phyloP scores from a whole-genome alignment of 2,329 filamentous ascomycete genomes.

The Pyrenochaeta sp. region DNA sequence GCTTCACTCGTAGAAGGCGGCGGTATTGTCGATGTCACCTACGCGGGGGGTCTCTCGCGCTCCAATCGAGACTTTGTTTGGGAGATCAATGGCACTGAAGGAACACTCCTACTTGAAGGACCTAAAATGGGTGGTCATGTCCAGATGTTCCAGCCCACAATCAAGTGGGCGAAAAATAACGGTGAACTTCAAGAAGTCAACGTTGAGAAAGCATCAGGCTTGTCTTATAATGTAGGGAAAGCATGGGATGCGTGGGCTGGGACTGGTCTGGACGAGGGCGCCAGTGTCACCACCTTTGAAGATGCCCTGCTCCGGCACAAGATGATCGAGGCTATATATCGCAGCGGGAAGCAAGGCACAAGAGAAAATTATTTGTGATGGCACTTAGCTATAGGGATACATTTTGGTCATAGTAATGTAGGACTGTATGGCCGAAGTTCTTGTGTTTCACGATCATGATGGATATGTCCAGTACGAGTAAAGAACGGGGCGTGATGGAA shows the following conservation, averaged over 20 bases:
- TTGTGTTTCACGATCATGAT: no score
- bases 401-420: neutral
- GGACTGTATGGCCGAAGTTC: neutral
- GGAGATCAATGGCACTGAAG: conserved; percentile 51
- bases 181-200: conserved; percentile 53
- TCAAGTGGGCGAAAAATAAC: conserved; percentile 39
- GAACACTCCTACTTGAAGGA: conserved; percentile 39
- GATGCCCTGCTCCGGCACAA: conserved; percentile 44
- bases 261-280: conserved; percentile 30
- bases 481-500: no score
- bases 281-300: conserved; percentile 40
- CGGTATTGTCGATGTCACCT: conserved; percentile 33
- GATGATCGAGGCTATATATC: conserved; percentile 48
- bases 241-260: conserved; percentile 65
- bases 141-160: conserved; percentile 53
- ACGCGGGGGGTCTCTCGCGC: conserved; percentile 25
- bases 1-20: conserved; percentile 30
- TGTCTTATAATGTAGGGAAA: conserved; percentile 61
- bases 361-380: conserved; percentile 37
- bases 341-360: conserved; percentile 40
- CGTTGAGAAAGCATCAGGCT: conserved; percentile 56
- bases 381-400: no score
- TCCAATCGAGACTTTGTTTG: conserved; percentile 38
- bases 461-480: no score
- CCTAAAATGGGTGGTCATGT: conserved; percentile 36